Evolutionary conservation across 495 filamentous ascomycete species (phyloP), one percentile per base, ranked within the genome.

Genomic region (Neurospora africana): DNA sequence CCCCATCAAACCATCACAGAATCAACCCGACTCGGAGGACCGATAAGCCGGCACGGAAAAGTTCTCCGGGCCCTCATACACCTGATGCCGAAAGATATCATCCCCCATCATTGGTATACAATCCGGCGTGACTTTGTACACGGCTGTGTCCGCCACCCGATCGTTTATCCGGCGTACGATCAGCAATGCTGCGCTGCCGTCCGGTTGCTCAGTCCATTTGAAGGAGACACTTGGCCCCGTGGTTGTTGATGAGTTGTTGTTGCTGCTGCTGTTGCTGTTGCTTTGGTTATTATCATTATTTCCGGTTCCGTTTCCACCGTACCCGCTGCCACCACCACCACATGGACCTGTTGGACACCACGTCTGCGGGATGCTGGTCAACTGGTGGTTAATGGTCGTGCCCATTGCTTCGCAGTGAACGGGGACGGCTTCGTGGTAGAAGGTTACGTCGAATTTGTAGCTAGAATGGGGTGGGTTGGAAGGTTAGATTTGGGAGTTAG

Each of bases 51-150:
- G 15, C 35, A 81, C 70, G 15, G 47, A 71, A 70, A 81, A 82
- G 70, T 78, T 76, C 72, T 72, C 36, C 27, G 79, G 78, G 1
- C 81, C 81, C 4, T 38, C n/a, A 67, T 81, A 83, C 58, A 78
- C 72, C 72, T 82, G 72, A 13, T 70, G 73, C 30, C 13, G 67
- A n/a, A 78, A 70, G 27, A 69, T 21, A 8, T 71, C 73, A 36
- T 69, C 38, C 8, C 76, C 78, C n/a, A 75, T 40, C 0, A 73
- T 21, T 5, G 65, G 73, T 3, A 72, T 71, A 19, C 72, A 70
- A 5, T 40, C 35, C 30, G 17, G 30, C 2, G 58, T 21, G 21
- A 78, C 44, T 17, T 65, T 19, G 47, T 73, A 71, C 2, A 74
- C 53, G 6, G 69, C 75, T 58, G 75, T 68, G 58, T 78, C 76